phyloP scores from a whole-genome alignment of 78 protist species.

The Mantamonas sphyraenae region DNA sequence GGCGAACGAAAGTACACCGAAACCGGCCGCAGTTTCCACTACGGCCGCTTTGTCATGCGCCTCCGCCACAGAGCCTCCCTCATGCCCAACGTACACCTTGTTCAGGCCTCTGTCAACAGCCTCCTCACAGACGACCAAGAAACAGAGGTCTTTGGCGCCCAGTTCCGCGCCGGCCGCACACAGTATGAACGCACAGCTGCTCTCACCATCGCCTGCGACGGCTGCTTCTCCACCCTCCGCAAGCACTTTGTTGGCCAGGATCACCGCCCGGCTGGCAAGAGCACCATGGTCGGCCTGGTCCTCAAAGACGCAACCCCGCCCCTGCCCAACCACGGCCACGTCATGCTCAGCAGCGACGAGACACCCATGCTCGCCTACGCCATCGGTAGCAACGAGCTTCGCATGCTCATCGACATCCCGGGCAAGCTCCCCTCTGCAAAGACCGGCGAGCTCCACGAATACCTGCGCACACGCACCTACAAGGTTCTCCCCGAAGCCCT shows the following conservation, averaged over 20 bases:
- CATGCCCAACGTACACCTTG: conserved; percentile 8
- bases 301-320: not conserved
- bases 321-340: not conserved
- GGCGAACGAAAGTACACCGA: not conserved
- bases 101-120: not conserved
- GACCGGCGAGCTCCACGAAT: too few relatives aligned
- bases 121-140: not conserved
- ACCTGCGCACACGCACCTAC: too few relatives aligned
- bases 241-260: not conserved
- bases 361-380: too few relatives aligned
- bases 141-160: not conserved
- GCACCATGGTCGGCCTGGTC: not conserved
- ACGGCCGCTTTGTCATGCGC: conserved; percentile 57
- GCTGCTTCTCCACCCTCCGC: not conserved
- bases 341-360: not conserved
- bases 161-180: not conserved
- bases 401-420: conserved; percentile 59
- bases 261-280: not conserved
- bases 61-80: conserved; percentile 40
- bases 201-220: conserved; percentile 56
- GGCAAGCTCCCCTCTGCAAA: not conserved
- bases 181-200: conserved; percentile 26
- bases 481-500: too few relatives aligned
- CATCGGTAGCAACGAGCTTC: conserved; percentile 56
- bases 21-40: conserved; percentile 61